These are phyloP conservation scores for Rosa rugosa DNA, from an alignment of 306 rosid species.

Conservation along the genomic window DNA sequence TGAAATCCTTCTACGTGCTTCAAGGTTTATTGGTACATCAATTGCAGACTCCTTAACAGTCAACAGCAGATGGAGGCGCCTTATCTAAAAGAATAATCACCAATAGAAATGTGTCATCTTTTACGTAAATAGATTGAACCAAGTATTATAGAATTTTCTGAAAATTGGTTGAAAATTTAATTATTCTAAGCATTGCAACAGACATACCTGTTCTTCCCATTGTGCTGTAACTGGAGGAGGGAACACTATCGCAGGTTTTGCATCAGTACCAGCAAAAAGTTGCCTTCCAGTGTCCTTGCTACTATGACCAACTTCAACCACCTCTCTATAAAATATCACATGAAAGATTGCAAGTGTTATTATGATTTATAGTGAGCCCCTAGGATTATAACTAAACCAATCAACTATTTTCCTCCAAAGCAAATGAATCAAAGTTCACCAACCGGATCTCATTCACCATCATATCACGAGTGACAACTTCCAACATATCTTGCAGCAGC, in stretches of 20 bases:
- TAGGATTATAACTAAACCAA: background rate
- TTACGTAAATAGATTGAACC: background rate
- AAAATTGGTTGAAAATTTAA: background rate
- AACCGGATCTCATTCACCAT: conserved; percentile 87
- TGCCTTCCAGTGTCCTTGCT: conserved; percentile 89
- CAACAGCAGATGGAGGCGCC: conserved; percentile 73
- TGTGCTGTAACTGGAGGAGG: conserved; percentile 84
- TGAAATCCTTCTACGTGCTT: conserved; percentile 93
- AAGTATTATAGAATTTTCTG: background rate
- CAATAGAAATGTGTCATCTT: conserved; percentile 11
- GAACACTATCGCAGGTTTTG: conserved; percentile 68
- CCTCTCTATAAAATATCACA: conserved; percentile 57
- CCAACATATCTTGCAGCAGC: conserved; percentile 91
- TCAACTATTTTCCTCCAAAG: conserved; percentile 15
- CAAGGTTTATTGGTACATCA: conserved; percentile 91
- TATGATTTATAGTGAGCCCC: background rate
- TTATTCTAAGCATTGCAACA: background rate
- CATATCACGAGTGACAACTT: conserved; percentile 97
- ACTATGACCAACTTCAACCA: conserved; percentile 77
- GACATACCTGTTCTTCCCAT: conserved; percentile 92
- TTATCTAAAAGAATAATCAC: conserved; percentile 58
- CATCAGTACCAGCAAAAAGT: conserved; percentile 91
- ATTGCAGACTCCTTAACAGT: conserved; percentile 88
- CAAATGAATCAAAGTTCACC: conserved; percentile 31
- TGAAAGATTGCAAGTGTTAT: conserved; percentile 19